Base-by-base conservation (phyloP, 352 stramenopile species). In the Elongisporangium senticosum region DNA sequence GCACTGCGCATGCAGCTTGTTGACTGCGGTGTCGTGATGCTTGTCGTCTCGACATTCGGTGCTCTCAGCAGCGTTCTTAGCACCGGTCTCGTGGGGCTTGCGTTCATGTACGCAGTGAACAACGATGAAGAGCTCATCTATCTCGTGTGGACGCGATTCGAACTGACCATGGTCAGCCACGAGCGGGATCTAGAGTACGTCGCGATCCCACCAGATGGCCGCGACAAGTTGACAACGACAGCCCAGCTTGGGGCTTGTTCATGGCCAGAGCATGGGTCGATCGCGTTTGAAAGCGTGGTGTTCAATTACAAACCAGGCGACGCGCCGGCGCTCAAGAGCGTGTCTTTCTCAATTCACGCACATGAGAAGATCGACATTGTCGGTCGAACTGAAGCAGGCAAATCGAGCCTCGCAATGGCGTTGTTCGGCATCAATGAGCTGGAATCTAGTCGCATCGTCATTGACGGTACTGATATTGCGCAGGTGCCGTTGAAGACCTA, bases 381-480 rank as follows among this genome's bases (percentile, higher is more conserved):
- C 13, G 89, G 88, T 13, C 64, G 87, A 48, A 96, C 87, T 8
- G 89, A 86, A 22, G 70, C 67, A 19, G 85, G 85, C 26, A 96
- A 96, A 63, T 84, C 61, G 33, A 83, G 75, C 6, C 58, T 96
- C 10, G 79, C 86, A 8, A 68, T 81, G 49, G 81, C 83, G 19
- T 63, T 97, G 8, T 96, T 96, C 65, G 74, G 89, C n/a, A 62
- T 96, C 15, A 74, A 89, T 4, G 84, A 96, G 62, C 64, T 92
- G 17, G 71, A 75, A 55, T 72, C 64, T 14, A 87, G 90, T 28
- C 63, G 39, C 0, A 93, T 98, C 47, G 28, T 69, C 15, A 77
- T 98, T 20, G 90, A 97, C 68, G 89, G 86, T 10, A 60, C 93
- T 13, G 64, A 96, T 63, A 54, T 96, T 11, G 59, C 60, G 3